These are phyloP conservation scores for Aspergillus brunneoviolaceus DNA, from an alignment of 2,329 filamentous ascomycete genomes.

Conservation along the genomic window DNA sequence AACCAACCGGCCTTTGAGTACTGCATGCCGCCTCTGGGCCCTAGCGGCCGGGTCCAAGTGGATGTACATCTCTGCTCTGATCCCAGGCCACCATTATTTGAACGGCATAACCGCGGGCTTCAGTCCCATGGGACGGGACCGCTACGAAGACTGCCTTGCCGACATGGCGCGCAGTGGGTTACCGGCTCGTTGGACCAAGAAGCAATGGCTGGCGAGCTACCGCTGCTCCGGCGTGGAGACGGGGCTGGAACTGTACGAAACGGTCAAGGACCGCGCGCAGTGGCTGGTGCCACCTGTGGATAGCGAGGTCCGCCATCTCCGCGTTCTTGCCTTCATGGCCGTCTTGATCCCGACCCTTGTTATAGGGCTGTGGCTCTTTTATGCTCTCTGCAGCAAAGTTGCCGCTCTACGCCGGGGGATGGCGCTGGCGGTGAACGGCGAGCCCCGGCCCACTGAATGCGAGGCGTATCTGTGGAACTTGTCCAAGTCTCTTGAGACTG, in stretches of 20 bases:
- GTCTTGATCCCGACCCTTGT: neutral
- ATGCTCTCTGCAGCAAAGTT: neutral
- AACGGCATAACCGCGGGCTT: conserved; percentile 9
- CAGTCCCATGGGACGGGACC: neutral
- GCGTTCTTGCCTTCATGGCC: conserved; percentile 4
- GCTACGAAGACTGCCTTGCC: conserved; percentile 11
- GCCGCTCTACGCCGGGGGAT: neutral
- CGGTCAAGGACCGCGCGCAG: conserved; percentile 8
- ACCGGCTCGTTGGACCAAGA: neutral
- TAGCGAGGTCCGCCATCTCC: conserved; percentile 12
- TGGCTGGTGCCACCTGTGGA: conserved; percentile 2
- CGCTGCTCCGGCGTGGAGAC: conserved; percentile 16
- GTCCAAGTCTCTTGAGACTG: conserved; percentile 4
- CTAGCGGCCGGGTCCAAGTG: neutral
- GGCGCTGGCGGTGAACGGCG: neutral
- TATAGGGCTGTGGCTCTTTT: neutral
- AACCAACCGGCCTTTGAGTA: conserved; percentile 2
- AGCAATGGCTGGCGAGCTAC: neutral
- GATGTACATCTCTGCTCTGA: conserved; percentile 4
- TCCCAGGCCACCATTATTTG: conserved; percentile 6
- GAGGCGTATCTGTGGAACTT: conserved; percentile 1
- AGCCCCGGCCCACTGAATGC: neutral
- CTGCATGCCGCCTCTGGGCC: neutral
- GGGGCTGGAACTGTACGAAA: conserved; percentile 10
- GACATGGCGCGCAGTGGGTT: neutral